Conservation (phyloP, 352 stramenopile species). For the Globisporangium apiculatum region DNA sequence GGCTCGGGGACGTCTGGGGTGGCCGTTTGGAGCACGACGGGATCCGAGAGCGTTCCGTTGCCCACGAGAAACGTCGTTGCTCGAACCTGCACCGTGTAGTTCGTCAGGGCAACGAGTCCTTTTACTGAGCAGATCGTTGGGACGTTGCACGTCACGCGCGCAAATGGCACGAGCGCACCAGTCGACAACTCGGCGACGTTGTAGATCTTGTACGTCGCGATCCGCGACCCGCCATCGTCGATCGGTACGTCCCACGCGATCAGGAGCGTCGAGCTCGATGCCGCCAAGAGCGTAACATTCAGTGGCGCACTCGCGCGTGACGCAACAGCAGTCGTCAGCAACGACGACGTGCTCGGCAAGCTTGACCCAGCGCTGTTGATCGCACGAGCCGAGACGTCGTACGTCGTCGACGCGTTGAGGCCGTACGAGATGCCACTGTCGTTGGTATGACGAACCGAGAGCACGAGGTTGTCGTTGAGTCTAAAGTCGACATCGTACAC, state of each 20-base stretch:
- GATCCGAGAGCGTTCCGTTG: slow-evolving; percentile 22
- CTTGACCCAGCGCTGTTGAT: slow-evolving; percentile 26
- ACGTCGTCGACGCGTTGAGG: slow-evolving; percentile 39
- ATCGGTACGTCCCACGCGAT: slow-evolving; percentile 40
- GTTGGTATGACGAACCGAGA: neutral
- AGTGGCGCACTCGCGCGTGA: slow-evolving; percentile 22
- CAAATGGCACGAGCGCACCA: slow-evolving; percentile 15
- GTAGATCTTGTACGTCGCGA: slow-evolving; percentile 48
- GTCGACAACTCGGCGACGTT: slow-evolving; percentile 9
- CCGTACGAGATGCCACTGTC: slow-evolving; percentile 26
- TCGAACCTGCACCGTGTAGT: slow-evolving; percentile 36
- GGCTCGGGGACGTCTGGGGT: slow-evolving; percentile 31
- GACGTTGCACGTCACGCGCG: slow-evolving; percentile 17
- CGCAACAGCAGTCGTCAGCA: slow-evolving; percentile 20
- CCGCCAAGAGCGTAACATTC: slow-evolving; percentile 21
- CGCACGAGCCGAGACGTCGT: slow-evolving; percentile 27
- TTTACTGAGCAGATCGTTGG: slow-evolving; percentile 33
- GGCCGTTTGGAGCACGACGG: slow-evolving; percentile 21
- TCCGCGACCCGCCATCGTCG: slow-evolving; percentile 34
- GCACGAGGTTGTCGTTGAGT: slow-evolving; percentile 6
- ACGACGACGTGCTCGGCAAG: slow-evolving; percentile 8
- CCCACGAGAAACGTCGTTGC: slow-evolving; percentile 21
- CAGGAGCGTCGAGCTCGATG: slow-evolving; percentile 30
- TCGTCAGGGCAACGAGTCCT: slow-evolving; percentile 26
- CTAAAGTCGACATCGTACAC: slow-evolving; percentile 24